Evolutionary conservation across 192 early-diverging fungal species (phyloP).

Genomic region (Coemansia sp.): DNA sequence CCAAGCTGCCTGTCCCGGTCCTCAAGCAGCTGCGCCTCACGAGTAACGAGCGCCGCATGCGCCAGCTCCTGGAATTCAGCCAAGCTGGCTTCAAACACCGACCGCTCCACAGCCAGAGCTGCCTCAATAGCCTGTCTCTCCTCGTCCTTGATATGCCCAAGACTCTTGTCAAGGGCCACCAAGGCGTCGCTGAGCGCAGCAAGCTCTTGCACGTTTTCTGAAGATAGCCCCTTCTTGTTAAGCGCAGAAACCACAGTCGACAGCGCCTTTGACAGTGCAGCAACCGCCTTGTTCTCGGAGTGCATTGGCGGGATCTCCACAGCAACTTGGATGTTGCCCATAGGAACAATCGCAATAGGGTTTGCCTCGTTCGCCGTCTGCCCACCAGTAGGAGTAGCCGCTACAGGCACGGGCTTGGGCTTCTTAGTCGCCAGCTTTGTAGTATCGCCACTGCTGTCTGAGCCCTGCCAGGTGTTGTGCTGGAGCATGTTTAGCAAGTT

Average conservation of each 20-base stretch:
- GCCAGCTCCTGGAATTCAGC: slow-evolving; percentile 48
- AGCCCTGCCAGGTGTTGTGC: slow-evolving; percentile 49
- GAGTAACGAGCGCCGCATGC: slow-evolving; percentile 46
- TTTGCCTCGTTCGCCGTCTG: not conserved
- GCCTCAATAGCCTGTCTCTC: slow-evolving; percentile 56
- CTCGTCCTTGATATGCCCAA: slow-evolving; percentile 47
- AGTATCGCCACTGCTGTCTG: slow-evolving; percentile 18
- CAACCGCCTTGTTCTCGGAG: slow-evolving; percentile 35
- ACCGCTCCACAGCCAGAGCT: slow-evolving; percentile 60
- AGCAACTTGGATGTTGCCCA: slow-evolving; percentile 31
- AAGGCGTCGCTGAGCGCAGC: slow-evolving; percentile 52
- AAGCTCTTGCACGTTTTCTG: slow-evolving; percentile 42
- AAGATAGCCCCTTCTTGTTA: slow-evolving; percentile 38
- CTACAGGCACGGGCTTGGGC: not conserved
- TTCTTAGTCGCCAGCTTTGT: slow-evolving; percentile 5
- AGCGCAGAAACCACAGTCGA: slow-evolving; percentile 29
- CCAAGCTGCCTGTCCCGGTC: slow-evolving; percentile 52
- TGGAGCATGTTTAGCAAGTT: slow-evolving; percentile 53
- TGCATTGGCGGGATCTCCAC: slow-evolving; percentile 49
- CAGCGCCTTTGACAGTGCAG: slow-evolving; percentile 32
- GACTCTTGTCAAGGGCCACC: slow-evolving; percentile 49
- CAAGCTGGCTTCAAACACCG: slow-evolving; percentile 55
- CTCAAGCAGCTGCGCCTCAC: slow-evolving; percentile 57
- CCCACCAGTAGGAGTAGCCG: not conserved
- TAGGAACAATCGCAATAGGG: slow-evolving; percentile 16